Evolutionary conservation across 257 asterid species (phyloP).

Genomic region (Apocynum venetum): DNA sequence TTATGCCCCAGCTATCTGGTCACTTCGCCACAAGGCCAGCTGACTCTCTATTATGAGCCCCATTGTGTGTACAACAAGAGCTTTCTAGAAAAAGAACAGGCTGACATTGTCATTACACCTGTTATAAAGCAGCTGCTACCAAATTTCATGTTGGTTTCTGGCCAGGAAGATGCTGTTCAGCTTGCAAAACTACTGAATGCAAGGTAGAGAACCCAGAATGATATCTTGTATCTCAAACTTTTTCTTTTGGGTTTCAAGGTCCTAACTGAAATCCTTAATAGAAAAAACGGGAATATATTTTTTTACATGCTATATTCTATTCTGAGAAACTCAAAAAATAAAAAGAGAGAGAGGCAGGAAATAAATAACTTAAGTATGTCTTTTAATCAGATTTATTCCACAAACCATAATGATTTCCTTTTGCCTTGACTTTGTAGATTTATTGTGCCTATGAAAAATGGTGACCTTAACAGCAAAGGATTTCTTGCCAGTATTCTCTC

Average conservation of each 20-base stretch:
- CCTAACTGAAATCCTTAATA: background rate
- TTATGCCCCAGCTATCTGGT: slow-evolving; percentile 62
- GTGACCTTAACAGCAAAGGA: slow-evolving; percentile 87
- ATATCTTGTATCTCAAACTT: background rate
- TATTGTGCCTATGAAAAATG: slow-evolving; percentile 78
- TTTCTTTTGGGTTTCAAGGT: background rate
- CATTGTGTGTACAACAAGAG: slow-evolving; percentile 71
- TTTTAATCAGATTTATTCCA: background rate
- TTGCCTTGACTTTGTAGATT: slow-evolving; percentile 36
- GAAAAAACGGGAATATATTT: background rate
- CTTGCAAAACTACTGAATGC: slow-evolving; percentile 72
- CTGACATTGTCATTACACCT: slow-evolving; percentile 81
- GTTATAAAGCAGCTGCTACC: slow-evolving; percentile 84
- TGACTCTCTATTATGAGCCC: slow-evolving; percentile 75
- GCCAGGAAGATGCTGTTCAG: slow-evolving; percentile 89
- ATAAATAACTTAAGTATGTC: no score
- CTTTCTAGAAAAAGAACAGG: slow-evolving; percentile 45
- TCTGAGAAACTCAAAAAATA: background rate
- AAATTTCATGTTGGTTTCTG: slow-evolving; percentile 67
- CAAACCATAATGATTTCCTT: background rate
- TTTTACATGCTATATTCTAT: background rate
- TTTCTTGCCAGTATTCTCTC: slow-evolving; percentile 53
- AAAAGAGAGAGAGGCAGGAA: background rate
- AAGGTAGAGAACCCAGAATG: slow-evolving; percentile 35
- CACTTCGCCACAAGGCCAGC: slow-evolving; percentile 49